Percentiles rank a stretch among this genome's conserved stretches.
phyloP scores from a whole-genome alignment of 2,329 filamentous ascomycete species.

The Paecilomyces variotii region DNA sequence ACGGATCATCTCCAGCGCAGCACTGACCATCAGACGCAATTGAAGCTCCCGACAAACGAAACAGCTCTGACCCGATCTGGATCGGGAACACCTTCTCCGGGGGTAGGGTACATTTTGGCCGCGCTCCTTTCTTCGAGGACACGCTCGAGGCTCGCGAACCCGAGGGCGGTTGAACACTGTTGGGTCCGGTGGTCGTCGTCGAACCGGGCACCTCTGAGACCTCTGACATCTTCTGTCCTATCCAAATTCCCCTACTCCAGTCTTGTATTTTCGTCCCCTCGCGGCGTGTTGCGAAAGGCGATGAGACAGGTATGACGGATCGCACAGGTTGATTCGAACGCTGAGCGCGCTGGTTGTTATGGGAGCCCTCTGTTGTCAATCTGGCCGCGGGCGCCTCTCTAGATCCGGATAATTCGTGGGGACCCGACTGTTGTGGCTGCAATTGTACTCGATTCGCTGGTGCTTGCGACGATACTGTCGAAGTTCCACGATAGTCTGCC shows the following conservation, averaged over 20 bases:
- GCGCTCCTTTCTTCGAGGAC: neutral
- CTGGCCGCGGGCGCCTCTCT: neutral
- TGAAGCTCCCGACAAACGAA: conserved; percentile 60
- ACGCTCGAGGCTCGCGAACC: neutral
- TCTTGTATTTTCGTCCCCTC: neutral
- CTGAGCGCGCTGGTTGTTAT: neutral
- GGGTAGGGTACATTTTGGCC: conserved; percentile 33
- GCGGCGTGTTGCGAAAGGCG: neutral
- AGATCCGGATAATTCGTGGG: neutral
- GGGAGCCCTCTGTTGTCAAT: neutral
- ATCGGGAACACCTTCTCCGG: conserved; percentile 60
- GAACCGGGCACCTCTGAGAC: neutral
- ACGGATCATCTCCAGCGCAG: neutral
- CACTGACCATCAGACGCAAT: conserved; percentile 63
- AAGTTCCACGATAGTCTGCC: neutral
- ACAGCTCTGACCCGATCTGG: conserved; percentile 62
- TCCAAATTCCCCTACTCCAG: neutral
- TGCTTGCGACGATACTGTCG: neutral
- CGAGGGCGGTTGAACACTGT: neutral
- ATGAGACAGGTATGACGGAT: neutral
- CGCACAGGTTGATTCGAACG: neutral
- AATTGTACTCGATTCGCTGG: neutral
- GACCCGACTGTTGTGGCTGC: neutral
- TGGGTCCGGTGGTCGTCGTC: neutral
- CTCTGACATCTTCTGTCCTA: neutral